phyloP scores from a whole-genome alignment of 176 grass and related monocot species.

The Echinochloa phyllopogon region DNA sequence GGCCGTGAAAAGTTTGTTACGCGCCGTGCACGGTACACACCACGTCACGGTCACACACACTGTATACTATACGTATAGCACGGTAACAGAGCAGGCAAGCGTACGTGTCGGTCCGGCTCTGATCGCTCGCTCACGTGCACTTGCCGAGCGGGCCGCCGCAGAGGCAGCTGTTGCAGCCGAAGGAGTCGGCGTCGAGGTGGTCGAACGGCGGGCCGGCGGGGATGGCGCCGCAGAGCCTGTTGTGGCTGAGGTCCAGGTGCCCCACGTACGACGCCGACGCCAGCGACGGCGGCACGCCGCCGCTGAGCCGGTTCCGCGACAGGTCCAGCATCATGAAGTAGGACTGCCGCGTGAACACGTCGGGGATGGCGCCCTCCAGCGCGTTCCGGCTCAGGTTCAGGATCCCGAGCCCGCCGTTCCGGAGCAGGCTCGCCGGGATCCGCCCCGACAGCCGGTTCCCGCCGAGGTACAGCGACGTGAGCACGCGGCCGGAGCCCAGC shows the following conservation, averaged over 20 bases:
- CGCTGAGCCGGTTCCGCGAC: constrained; percentile 72
- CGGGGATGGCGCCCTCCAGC: constrained; percentile 71
- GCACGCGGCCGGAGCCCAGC: constrained; percentile 56
- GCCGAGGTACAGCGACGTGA: constrained; percentile 72
- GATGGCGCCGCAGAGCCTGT: constrained; percentile 79
- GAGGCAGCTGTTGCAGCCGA: constrained; percentile 73
- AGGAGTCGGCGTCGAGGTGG: constrained; percentile 72
- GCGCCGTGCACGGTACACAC: constrained; percentile 19
- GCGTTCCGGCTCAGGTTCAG: constrained; percentile 90
- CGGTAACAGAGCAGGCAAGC: background rate
- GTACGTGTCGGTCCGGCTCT: background rate
- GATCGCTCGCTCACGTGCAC: constrained; percentile 61
- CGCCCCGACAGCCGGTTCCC: constrained; percentile 62
- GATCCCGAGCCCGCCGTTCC: constrained; percentile 73
- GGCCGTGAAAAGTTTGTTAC: constrained; percentile 9
- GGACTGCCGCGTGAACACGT: constrained; percentile 66
- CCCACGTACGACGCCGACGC: constrained; percentile 72
- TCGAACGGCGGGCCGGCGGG: constrained; percentile 72
- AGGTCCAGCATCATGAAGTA: constrained; percentile 93
- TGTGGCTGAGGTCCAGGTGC: constrained; percentile 92
- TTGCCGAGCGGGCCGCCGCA: constrained; percentile 85
- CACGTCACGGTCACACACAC: background rate
- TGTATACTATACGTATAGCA: background rate
- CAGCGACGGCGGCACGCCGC: constrained; percentile 70
- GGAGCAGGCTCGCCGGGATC: constrained; percentile 60